Conservation (phyloP, 2,329 filamentous ascomycete genomes). For the Ascosphaera aggregata region DNA sequence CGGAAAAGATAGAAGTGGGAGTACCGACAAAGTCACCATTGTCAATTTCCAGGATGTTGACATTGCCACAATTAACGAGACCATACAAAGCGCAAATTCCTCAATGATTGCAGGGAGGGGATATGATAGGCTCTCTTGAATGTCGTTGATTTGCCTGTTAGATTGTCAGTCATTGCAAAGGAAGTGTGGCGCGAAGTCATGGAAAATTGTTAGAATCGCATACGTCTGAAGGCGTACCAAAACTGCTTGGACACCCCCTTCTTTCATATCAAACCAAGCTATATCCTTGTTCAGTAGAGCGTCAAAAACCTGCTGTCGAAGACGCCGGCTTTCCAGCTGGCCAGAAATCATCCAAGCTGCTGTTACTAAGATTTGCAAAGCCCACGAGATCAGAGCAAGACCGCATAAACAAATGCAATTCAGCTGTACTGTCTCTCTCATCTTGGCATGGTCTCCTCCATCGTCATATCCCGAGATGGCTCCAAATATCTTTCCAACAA, state of each 20-base stretch:
- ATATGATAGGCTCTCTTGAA: constrained; percentile 60
- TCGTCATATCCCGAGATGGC: constrained; percentile 42
- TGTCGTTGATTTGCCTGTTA: constrained; percentile 57
- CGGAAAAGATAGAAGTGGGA: constrained; percentile 42
- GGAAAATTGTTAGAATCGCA: constrained; percentile 11
- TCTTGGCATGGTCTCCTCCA: constrained; percentile 19
- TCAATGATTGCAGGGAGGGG: constrained; percentile 48
- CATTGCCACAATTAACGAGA: constrained; percentile 48
- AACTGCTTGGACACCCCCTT: constrained; percentile 48
- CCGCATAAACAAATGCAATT: constrained; percentile 40
- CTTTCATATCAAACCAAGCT: constrained; percentile 56
- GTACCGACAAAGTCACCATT: constrained; percentile 42
- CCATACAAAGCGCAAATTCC: constrained; percentile 38
- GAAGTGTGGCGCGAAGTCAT: background rate
- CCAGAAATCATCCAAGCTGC: constrained; percentile 54
- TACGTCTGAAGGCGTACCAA: constrained; percentile 52
- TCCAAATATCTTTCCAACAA: constrained; percentile 55
- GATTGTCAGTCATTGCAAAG: constrained; percentile 9
- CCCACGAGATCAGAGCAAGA: constrained; percentile 41
- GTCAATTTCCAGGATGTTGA: constrained; percentile 69
- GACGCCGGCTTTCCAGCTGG: constrained; percentile 50
- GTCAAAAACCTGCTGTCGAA: constrained; percentile 40
- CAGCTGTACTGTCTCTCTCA: constrained; percentile 31
- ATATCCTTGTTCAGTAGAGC: constrained; percentile 50
- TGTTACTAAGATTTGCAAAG: constrained; percentile 43